Base-by-base conservation (phyloP, 306 rosid species). In the Arachis hypogaea region DNA sequence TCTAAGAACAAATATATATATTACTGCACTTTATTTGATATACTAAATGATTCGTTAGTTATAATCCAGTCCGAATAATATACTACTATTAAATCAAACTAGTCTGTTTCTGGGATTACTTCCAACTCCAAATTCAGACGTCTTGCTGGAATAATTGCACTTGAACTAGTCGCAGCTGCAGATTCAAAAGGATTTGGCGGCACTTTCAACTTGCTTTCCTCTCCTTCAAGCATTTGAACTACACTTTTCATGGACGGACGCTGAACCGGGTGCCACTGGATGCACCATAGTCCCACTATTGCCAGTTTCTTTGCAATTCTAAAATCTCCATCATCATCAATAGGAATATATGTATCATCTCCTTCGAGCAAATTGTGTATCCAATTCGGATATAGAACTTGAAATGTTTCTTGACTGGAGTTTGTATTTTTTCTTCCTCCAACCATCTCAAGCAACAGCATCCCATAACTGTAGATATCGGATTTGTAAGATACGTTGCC, bases 221-320 rank as follows among this genome's bases (percentile, higher is more conserved):
- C 66, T 44, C 68, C 67, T 75, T 75, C 79, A 1, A 75, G 38
- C 79, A 75, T 75, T 41, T 75, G 73, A 2, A 75, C 58, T 16
- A 75, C 73, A 33, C 38, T 33, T 33, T 33, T 22, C 11, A 7
- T 22, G 60, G 60, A 56, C 0, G 60, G 60, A 5, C 60, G 60
- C 0, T 56, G 8, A 6, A 22, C 6, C 8, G 59, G 29, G 30
- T 54, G 59, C 59, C 59, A 46, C 11, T 46, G 51, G 11, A 46
- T 46, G n/a, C 51, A 46, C 51, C 51, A 46, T 2, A 46, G 51
- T 7, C 11, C 60, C 30, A 22, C 60, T 3, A 18, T 58, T 28
- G 40, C 41, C 4, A 29, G 41, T 29, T 58, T 58, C 10, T 9
- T 9, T 9, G 11, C 60, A 5, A 56, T 56, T 56, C 16, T 56